A percentile compares a stretch with the other conserved stretches of the same genome.
Evolutionary conservation across 352 stramenopile genomes (phyloP).

Genomic region (Thalassiosira livingstoniorum): DNA sequence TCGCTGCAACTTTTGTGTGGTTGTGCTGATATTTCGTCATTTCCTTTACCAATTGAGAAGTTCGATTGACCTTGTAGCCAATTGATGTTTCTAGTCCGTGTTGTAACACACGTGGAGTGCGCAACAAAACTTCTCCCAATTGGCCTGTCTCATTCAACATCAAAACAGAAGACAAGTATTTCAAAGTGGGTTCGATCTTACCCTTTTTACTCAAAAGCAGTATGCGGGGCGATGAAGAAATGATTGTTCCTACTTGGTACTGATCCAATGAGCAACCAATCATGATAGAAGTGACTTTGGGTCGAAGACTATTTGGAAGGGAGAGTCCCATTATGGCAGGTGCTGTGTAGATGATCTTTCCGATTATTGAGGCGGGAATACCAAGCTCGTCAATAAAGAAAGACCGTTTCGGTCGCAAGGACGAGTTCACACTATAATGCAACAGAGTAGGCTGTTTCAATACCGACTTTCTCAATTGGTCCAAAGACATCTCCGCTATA

Average conservation of each 20-base stretch:
- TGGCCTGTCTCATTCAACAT: slow-evolving; percentile 32
- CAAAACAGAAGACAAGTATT: slow-evolving; percentile 51
- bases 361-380: slow-evolving; percentile 39
- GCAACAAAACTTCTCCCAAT: slow-evolving; percentile 54
- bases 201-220: slow-evolving; percentile 56
- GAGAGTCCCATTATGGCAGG: slow-evolving; percentile 66
- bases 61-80: slow-evolving; percentile 56
- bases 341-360: slow-evolving; percentile 48
- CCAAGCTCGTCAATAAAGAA: slow-evolving; percentile 65
- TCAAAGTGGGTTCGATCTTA: slow-evolving; percentile 69
- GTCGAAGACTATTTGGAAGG: slow-evolving; percentile 60
- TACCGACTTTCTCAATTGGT: slow-evolving; percentile 44
- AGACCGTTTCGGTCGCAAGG: slow-evolving; percentile 64
- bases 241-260: slow-evolving; percentile 56
- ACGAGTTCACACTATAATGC: slow-evolving; percentile 65
- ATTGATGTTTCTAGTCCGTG: slow-evolving; percentile 64
- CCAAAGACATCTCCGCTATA: slow-evolving; percentile 52
- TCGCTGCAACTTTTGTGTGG: slow-evolving; percentile 13
- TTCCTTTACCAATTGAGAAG: no score
- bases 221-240: slow-evolving; percentile 54
- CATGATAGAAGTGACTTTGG: slow-evolving; percentile 56
- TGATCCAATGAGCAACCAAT: slow-evolving; percentile 39
- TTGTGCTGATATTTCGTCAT: no score
- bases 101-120: slow-evolving; percentile 58
- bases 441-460: slow-evolving; percentile 69